A percentile compares a stretch with the other conserved stretches of the same genome.
These are phyloP conservation scores for Phialophora tarda DNA, from an alignment of 2,329 filamentous ascomycete species.

Conservation along the genomic window DNA sequence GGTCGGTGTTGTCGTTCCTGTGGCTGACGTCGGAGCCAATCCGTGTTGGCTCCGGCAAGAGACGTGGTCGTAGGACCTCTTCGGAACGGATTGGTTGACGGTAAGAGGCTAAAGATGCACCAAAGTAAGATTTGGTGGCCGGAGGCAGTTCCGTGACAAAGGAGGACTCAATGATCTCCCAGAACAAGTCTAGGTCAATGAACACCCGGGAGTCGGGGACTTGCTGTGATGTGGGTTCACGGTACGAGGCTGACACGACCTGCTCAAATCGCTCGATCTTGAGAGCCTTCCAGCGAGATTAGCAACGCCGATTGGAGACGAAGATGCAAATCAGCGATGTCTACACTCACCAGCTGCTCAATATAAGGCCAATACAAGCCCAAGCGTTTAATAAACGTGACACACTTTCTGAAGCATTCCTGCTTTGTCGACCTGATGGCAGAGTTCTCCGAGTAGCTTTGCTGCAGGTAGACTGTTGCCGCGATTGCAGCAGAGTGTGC, in stretches of 20 bases:
- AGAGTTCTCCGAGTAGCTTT: conserved; percentile 56
- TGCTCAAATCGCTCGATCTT: conserved; percentile 52
- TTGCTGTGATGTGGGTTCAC: conserved; percentile 45
- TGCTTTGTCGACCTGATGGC: conserved; percentile 51
- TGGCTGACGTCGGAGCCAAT: conserved; percentile 40
- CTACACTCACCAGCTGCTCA: conserved; percentile 48
- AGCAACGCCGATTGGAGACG: background rate
- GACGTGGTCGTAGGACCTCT: conserved; percentile 52
- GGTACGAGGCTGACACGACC: conserved; percentile 54
- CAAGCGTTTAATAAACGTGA: conserved; percentile 52
- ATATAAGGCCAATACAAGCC: conserved; percentile 55
- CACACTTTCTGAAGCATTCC: conserved; percentile 53
- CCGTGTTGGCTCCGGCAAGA: conserved; percentile 52
- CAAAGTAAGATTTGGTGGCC: conserved; percentile 50
- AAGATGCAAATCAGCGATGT: background rate
- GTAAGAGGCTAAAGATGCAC: conserved; percentile 47
- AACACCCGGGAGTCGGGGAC: conserved; percentile 42
- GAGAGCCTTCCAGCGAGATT: conserved; percentile 45
- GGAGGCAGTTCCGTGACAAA: conserved; percentile 48
- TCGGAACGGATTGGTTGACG: conserved; percentile 37
- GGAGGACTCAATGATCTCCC: conserved; percentile 57
- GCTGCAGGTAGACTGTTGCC: conserved; percentile 60
- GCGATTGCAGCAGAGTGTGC: conserved; percentile 59
- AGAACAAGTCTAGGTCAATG: conserved; percentile 56
- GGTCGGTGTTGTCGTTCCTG: conserved; percentile 29